Conservation (phyloP, 805 yeast species). For the Dipodascus geniculatus region DNA sequence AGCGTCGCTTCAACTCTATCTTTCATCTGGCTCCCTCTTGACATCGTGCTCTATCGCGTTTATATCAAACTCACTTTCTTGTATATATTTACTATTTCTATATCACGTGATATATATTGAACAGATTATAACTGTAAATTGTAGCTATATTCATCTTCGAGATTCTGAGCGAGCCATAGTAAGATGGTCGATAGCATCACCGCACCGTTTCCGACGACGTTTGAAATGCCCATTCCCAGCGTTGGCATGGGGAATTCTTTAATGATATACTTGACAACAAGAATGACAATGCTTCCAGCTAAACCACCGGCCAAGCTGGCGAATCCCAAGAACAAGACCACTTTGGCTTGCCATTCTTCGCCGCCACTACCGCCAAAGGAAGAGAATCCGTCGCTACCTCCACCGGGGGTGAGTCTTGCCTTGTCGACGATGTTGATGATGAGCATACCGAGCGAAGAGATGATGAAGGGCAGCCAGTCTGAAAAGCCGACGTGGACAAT, state of each 20-base stretch:
- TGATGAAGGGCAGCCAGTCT: slow-evolving; percentile 91
- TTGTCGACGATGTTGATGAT: slow-evolving; percentile 65
- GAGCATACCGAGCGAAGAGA: slow-evolving; percentile 82
- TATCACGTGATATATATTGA: neutral
- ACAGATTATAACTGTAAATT: slow-evolving; percentile 55
- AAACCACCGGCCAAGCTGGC: slow-evolving; percentile 88
- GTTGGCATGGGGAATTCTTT: slow-evolving; percentile 78
- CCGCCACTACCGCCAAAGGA: slow-evolving; percentile 28
- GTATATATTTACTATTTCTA: neutral
- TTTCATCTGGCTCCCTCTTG: no score
- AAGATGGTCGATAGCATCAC: slow-evolving; percentile 82
- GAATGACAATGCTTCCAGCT: slow-evolving; percentile 82
- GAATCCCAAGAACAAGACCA: slow-evolving; percentile 83
- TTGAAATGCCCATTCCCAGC: slow-evolving; percentile 85
- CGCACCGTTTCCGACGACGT: slow-evolving; percentile 66
- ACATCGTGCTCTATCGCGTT: no score
- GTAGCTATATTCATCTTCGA: slow-evolving; percentile 92
- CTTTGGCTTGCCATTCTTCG: slow-evolving; percentile 89
- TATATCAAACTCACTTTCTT: neutral
- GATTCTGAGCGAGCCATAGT: slow-evolving; percentile 89
- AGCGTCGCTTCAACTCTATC: no score
- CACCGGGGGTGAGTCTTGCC: slow-evolving; percentile 32
- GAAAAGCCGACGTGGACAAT: slow-evolving; percentile 67
- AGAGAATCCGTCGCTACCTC: slow-evolving; percentile 26
- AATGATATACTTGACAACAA: slow-evolving; percentile 72